Conservation (phyloP, 331 rosid genomes). For the Saraca asoca region DNA sequence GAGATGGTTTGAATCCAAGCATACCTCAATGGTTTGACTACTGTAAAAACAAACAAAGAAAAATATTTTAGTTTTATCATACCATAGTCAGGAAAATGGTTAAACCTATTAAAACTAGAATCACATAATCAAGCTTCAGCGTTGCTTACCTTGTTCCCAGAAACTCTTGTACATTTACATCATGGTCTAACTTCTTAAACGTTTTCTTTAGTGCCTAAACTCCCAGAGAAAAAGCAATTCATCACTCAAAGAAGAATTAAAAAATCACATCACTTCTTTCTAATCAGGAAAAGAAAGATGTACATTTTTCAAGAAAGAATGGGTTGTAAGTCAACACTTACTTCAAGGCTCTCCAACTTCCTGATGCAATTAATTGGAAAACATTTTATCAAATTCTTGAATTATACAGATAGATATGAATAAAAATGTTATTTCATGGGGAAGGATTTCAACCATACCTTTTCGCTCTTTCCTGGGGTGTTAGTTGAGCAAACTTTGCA, state of each 20-base stretch:
- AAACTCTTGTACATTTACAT: slow-evolving; percentile 68
- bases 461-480: slow-evolving; percentile 92
- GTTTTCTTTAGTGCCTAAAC: slow-evolving; percentile 79
- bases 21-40: slow-evolving; percentile 72
- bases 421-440: background rate
- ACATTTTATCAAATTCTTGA: slow-evolving; percentile 20
- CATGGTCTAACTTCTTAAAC: slow-evolving; percentile 80
- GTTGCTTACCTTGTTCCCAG: slow-evolving; percentile 61
- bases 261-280: background rate
- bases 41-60: slow-evolving; percentile 46
- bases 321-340: slow-evolving; percentile 46
- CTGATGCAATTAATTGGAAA: slow-evolving; percentile 51
- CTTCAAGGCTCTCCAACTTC: slow-evolving; percentile 89
- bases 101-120: slow-evolving; percentile 12
- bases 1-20: slow-evolving; percentile 13
- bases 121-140: slow-evolving; percentile 10
- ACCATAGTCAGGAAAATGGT: background rate
- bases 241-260: slow-evolving; percentile 6
- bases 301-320: background rate
- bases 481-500: slow-evolving; percentile 77
- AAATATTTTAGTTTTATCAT: slow-evolving; percentile 21
- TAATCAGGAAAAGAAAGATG: background rate
- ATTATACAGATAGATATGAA: background rate
- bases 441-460: slow-evolving; percentile 45
- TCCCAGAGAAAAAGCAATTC: slow-evolving; percentile 37